Evolutionary conservation across 1,284 basidiomycete species (phyloP), one percentile per base, ranked within the genome.

Genomic region (Trichosporon sp.): DNA sequence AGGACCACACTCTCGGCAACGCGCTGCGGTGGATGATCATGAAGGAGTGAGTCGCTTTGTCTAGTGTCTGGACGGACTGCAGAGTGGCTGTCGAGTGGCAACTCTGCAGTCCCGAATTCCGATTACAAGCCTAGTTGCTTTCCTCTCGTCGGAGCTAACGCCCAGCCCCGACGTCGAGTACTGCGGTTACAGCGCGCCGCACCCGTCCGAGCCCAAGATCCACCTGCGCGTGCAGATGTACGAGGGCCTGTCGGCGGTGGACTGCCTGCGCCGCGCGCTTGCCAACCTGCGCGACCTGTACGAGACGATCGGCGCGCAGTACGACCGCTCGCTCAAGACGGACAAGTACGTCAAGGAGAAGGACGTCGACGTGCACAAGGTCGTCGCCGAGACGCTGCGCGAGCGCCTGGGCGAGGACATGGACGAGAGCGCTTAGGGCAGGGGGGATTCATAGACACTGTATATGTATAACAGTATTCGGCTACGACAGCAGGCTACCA

Each of bases 201-300:
- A 98, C 84, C 95, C 96, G 5, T 97, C 95, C 23, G 96, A 99
- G 85, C 92, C 93, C 77, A 91, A 93, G 80, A 97, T 98, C 76
- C 92, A 98, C 79, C 86, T 98, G 58, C 90, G 97, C 21, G 92
- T 99, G 72, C 96, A 98, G 87, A 99, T 98, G 95, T 96, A 96
- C 79, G 93, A 95, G 77, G 86, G 88, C 35, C 84, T 90, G 12
- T 94, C 92, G 9, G 92, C 93, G 0, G 84, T 95, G 31, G 87
- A 89, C 34, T 91, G 92, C 3, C 86, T 96, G 47, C 85, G 92
- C 63, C 86, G 86, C 62, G 92, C 92, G 0, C 86, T 96, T 42
- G 84, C 85, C 15, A 88, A 92, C 78, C 87, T 96, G 34, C 91
- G 94, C 73, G 85, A 88, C 60, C 85, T 94, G 1, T 92, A 90